These are phyloP conservation scores for Epichloe baconii DNA, from an alignment of 2,329 filamentous ascomycete species.

Conservation along the genomic window DNA sequence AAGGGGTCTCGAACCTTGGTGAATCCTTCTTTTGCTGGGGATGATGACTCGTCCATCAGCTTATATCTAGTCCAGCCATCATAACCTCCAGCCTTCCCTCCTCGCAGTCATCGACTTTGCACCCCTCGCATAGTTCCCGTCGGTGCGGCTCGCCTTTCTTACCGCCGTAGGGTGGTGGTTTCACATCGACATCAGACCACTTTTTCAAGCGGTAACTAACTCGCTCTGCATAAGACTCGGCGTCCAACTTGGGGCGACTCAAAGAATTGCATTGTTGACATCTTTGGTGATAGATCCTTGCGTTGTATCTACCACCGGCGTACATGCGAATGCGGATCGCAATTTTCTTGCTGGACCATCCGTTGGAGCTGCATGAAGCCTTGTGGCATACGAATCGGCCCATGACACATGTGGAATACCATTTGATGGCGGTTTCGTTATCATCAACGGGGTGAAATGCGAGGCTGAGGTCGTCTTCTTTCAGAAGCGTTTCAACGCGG, in stretches of 20 bases:
- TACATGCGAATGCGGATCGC: constrained; percentile 22
- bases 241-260: constrained; percentile 15
- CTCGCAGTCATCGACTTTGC: constrained; percentile 19
- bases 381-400: constrained; percentile 21
- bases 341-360: constrained; percentile 23
- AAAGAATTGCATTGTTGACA: constrained; percentile 19
- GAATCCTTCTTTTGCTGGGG: too few relatives aligned
- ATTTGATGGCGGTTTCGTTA: constrained; percentile 5
- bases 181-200: constrained; percentile 18
- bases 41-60: too few relatives aligned
- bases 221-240: constrained; percentile 21
- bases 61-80: constrained; percentile 4
- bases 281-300: constrained; percentile 22
- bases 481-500: constrained; percentile 7
- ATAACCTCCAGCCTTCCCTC: background rate
- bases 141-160: constrained; percentile 12
- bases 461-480: constrained; percentile 8
- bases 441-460: constrained; percentile 13
- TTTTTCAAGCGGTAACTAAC: constrained; percentile 23
- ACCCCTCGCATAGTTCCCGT: constrained; percentile 21
- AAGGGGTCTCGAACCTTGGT: too few relatives aligned
- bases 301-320: constrained; percentile 19
- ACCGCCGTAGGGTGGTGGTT: background rate
- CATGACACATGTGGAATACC: constrained; percentile 18
- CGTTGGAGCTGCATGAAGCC: constrained; percentile 7